Conservation (phyloP, 2,329 filamentous ascomycete species). For the Calonectria pseudoturangicola region DNA sequence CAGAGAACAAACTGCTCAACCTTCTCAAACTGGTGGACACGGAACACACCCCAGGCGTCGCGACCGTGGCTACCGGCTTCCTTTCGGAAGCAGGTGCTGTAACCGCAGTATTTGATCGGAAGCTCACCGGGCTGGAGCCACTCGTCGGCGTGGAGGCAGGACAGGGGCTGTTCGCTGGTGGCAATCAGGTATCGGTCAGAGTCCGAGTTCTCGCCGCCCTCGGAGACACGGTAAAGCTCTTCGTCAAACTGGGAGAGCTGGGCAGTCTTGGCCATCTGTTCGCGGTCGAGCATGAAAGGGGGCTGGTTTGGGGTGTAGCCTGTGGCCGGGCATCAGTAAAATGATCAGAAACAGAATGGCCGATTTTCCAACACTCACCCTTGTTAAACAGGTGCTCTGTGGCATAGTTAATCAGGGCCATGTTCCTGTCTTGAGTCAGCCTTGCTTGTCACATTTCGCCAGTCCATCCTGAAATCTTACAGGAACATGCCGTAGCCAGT, state of each 20-base stretch:
- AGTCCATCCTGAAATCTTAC: constrained; percentile 38
- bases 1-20: constrained; percentile 87
- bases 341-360: not conserved
- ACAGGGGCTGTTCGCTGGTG: constrained; percentile 96
- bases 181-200: constrained; percentile 89
- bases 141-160: constrained; percentile 92
- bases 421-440: constrained; percentile 71
- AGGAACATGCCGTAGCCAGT: constrained; percentile 92
- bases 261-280: constrained; percentile 98
- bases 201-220: constrained; percentile 87
- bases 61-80: constrained; percentile 91
- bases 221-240: constrained; percentile 97
- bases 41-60: constrained; percentile 98
- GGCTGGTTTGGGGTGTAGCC: constrained; percentile 90
- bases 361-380: constrained; percentile 36
- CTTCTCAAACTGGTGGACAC: constrained; percentile 98
- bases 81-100: constrained; percentile 95
- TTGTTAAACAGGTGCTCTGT: constrained; percentile 82
- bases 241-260: constrained; percentile 98
- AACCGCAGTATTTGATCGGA: constrained; percentile 88
- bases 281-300: constrained; percentile 95
- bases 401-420: constrained; percentile 96
- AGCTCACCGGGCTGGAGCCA: constrained; percentile 91
- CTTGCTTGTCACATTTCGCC: not conserved
- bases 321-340: constrained; percentile 43